A percentile compares a stretch with the other conserved stretches of the same genome.
These are phyloP conservation scores for Phytophthora cryptogea DNA, from an alignment of 352 stramenopile species.

Conservation along the genomic window DNA sequence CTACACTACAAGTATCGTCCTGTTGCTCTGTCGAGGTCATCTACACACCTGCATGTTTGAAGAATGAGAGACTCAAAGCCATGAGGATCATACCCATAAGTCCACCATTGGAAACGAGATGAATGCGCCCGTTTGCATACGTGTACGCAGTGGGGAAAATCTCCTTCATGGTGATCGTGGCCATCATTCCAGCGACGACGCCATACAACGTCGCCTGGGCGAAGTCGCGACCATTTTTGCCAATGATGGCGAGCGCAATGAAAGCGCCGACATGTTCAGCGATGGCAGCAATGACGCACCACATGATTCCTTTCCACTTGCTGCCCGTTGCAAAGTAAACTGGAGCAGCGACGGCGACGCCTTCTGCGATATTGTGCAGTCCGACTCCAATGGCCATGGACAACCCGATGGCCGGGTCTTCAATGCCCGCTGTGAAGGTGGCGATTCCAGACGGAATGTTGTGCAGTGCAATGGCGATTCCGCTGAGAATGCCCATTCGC, in stretches of 20 bases:
- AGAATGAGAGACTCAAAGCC: constrained; percentile 88
- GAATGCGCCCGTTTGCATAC: constrained; percentile 83
- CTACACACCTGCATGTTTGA: constrained; percentile 57
- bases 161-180: constrained; percentile 91
- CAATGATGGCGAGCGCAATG: constrained; percentile 67
- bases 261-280: constrained; percentile 93
- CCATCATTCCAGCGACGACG: constrained; percentile 94
- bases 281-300: constrained; percentile 84
- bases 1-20: neutral
- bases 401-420: constrained; percentile 86
- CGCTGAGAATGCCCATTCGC: constrained; percentile 91
- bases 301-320: constrained; percentile 94
- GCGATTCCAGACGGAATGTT: constrained; percentile 97
- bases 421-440: constrained; percentile 92
- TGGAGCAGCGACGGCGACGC: constrained; percentile 93
- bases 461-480: constrained; percentile 94
- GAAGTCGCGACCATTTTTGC: constrained; percentile 43
- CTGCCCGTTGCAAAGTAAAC: constrained; percentile 97
- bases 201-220: constrained; percentile 90
- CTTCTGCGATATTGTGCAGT: constrained; percentile 98
- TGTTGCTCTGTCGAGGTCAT: neutral
- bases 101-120: constrained; percentile 81
- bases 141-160: constrained; percentile 91
- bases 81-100: constrained; percentile 92
- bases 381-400: constrained; percentile 93